Evolutionary conservation across 2,329 filamentous ascomycete genomes (phyloP), one percentile per base, ranked within the genome.

Genomic region (Aureobasidium vineae): DNA sequence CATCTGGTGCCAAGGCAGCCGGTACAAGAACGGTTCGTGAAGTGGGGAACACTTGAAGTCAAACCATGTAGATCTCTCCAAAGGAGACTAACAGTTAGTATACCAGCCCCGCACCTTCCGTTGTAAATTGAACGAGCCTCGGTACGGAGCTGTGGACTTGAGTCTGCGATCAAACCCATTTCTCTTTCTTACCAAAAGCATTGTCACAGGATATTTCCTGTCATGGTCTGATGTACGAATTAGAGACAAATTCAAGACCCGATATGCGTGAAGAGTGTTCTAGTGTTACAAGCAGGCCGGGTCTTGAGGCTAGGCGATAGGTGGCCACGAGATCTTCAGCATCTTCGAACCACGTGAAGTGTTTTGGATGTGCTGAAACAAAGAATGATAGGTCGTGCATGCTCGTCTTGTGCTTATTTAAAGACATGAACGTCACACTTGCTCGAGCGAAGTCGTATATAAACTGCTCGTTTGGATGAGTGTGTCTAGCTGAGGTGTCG

Each of bases 11-110:
- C 54, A 59, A 45, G 54, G 40, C 26, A 28, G 36, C 16, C 40
- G 15, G 26, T 33, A 21, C 21, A 23, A 13, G 19, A 28, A 33
- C 38, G 38, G 40, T 59, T 26, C 10, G 6, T 1, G n/a, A 21
- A 40, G 54, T 26, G 54, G 54, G 54, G 54, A 36, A 59, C 40
- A 45, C 40, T 26, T 10, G 16, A 59, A 59, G 54, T 45, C 54
- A 59, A 59, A 59, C 38, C 33, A 7, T 26, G 40, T 59, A 59
- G 54, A 45, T 45, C 54, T 45, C 38, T 28, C 28, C 2, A 15
- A 31, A n/a, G 5, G 16, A n/a, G 54, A 33, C 23, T 8, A 23
- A 19, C 40, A 13, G 26, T 13, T 3, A 26, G 40, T 23, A 59
- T 43, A 31, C 31, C 54, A 57, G 13, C 53, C 53, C 53, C 53